Evolutionary conservation across 176 grass and related monocot genomes (phyloP).

Genomic region (Melocanna baccifera): DNA sequence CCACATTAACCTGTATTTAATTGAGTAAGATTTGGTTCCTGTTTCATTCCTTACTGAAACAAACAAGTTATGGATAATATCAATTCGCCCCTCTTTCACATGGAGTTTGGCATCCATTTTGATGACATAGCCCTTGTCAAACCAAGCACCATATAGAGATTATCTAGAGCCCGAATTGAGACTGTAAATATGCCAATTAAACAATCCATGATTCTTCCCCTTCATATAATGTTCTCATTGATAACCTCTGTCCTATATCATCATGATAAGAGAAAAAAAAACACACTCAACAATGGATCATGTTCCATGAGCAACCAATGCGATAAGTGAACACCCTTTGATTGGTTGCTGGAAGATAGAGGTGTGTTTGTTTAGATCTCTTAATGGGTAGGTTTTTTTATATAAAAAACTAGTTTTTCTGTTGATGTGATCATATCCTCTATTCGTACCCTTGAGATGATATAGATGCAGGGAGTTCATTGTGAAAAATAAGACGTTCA

Average conservation of each 20-base stretch:
- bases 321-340: background rate
- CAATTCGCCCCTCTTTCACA: background rate
- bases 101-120: background rate
- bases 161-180: constrained; percentile 7
- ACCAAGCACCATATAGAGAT: background rate
- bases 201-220: background rate
- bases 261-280: background rate
- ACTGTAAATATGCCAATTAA: background rate
- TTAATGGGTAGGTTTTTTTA: background rate
- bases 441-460: background rate
- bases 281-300: background rate
- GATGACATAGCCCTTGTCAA: background rate
- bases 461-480: background rate
- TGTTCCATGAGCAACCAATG: background rate
- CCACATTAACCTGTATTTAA: background rate
- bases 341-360: background rate
- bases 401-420: background rate
- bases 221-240: background rate
- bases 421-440: background rate
- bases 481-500: background rate
- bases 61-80: background rate
- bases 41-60: constrained; percentile 2
- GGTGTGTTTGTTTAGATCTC: background rate
- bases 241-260: background rate
- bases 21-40: background rate